Conservation (phyloP, 805 yeast species). For the Lipomyces yamadae region DNA sequence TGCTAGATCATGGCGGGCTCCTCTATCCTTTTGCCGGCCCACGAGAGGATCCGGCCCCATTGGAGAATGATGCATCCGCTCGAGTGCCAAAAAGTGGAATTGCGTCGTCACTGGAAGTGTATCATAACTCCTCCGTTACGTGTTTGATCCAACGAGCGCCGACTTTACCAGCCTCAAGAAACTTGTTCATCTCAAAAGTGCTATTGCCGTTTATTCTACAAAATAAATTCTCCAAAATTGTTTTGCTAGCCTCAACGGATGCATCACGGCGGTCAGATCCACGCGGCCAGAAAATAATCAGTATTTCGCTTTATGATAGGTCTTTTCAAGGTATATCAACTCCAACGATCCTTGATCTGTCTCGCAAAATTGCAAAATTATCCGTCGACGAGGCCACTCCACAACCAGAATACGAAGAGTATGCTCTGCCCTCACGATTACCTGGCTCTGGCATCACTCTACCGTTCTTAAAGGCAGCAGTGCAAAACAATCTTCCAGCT, state of each 20-base stretch:
- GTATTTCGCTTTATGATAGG: constrained; percentile 5
- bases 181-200: constrained; percentile 57
- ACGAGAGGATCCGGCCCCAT: constrained; percentile 50
- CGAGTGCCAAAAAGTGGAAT: constrained; percentile 45
- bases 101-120: constrained; percentile 71
- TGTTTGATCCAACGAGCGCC: constrained; percentile 87
- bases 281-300: constrained; percentile 7
- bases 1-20: constrained; percentile 59
- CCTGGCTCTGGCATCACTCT: constrained; percentile 47
- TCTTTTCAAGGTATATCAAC: background rate
- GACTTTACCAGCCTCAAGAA: constrained; percentile 65
- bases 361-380: constrained; percentile 15
- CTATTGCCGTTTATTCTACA: constrained; percentile 55
- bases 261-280: constrained; percentile 46
- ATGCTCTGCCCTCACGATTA: constrained; percentile 29
- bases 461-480: constrained; percentile 38
- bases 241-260: constrained; percentile 74
- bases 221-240: constrained; percentile 51
- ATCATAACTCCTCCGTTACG: constrained; percentile 52
- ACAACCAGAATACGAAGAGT: constrained; percentile 4
- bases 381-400: constrained; percentile 12
- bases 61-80: constrained; percentile 28
- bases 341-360: constrained; percentile 11
- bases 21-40: constrained; percentile 88
- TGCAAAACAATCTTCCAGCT: constrained; percentile 32